Evolutionary conservation across 371 early-diverging fungal genomes (phyloP).

Genomic region (Haplosporangium sp.): DNA sequence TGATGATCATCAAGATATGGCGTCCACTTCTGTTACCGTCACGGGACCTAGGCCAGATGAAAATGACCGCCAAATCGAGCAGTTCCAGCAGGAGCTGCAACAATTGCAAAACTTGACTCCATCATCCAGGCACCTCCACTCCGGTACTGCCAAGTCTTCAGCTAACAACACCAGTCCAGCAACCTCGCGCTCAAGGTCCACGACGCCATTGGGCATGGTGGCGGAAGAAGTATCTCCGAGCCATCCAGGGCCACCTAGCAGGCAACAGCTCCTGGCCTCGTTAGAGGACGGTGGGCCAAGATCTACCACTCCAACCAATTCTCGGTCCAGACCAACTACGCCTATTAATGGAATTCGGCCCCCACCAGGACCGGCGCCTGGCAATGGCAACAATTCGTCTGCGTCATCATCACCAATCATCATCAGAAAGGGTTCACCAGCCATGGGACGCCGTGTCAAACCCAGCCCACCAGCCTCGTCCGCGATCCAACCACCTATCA

Average conservation of each 20-base stretch:
- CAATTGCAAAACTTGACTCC: slow-evolving; percentile 6
- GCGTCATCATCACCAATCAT: background rate
- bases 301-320: slow-evolving; percentile 9
- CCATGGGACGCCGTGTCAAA: slow-evolving; percentile 24
- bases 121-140: slow-evolving; percentile 3
- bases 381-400: no score
- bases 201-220: slow-evolving; percentile 30
- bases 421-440: slow-evolving; percentile 18
- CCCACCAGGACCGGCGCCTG: slow-evolving; percentile 21
- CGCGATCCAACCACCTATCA: slow-evolving; percentile 12
- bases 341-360: slow-evolving; percentile 27
- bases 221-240: slow-evolving; percentile 13
- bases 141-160: background rate
- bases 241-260: slow-evolving; percentile 16
- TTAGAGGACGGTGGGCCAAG: slow-evolving; percentile 14
- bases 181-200: slow-evolving; percentile 14
- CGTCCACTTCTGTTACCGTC: background rate
- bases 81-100: slow-evolving; percentile 22
- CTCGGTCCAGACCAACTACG: slow-evolving; percentile 31
- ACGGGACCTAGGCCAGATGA: slow-evolving; percentile 5
- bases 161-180: background rate
- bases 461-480: slow-evolving; percentile 17
- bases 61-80: slow-evolving; percentile 29
- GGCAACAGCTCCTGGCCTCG: slow-evolving; percentile 33
- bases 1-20: slow-evolving; percentile 2